Conservation (phyloP, 2,329 filamentous ascomycete genomes). For the Sporothrix brasiliensis region DNA sequence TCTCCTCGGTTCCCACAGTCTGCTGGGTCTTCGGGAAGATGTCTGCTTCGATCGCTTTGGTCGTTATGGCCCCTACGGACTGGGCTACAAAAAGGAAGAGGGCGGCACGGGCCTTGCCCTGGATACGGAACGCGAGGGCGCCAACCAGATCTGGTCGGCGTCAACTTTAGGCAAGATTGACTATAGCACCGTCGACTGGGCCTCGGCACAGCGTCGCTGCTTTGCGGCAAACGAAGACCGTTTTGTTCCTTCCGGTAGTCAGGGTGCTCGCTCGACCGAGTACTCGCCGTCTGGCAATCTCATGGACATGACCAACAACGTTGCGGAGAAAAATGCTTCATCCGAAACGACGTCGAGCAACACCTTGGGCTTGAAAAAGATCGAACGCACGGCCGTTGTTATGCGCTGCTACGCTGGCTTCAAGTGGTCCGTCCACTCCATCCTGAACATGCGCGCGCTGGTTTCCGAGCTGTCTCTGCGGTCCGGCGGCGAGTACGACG, state of each 20-base stretch:
- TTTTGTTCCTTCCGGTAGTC: constrained; percentile 46
- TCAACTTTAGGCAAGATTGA: constrained; percentile 58
- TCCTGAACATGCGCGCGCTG: constrained; percentile 80
- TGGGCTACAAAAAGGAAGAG: constrained; percentile 74
- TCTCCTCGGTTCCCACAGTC: constrained; percentile 72
- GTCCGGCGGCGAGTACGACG: constrained; percentile 78
- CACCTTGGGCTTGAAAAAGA: constrained; percentile 43
- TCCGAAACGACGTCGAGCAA: constrained; percentile 1
- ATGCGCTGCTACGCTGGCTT: constrained; percentile 81
- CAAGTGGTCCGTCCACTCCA: constrained; percentile 73
- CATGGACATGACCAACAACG: constrained; percentile 26
- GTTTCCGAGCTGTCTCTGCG: constrained; percentile 76
- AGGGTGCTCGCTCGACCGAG: constrained; percentile 17
- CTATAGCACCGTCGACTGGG: constrained; percentile 60
- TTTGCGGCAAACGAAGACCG: constrained; percentile 64
- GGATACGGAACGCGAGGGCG: constrained; percentile 71
- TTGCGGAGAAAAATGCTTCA: constrained; percentile 34
- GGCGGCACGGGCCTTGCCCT: constrained; percentile 74
- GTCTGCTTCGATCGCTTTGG: constrained; percentile 89
- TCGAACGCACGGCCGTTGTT: constrained; percentile 70
- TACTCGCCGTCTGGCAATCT: constrained; percentile 21
- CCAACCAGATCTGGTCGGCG: constrained; percentile 57
- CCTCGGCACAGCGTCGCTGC: constrained; percentile 56
- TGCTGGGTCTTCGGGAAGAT: constrained; percentile 74
- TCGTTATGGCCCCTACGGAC: constrained; percentile 79